These are phyloP conservation scores for Phlebopus sp. DNA, from an alignment of 1,284 basidiomycete species.

Conservation along the genomic window DNA sequence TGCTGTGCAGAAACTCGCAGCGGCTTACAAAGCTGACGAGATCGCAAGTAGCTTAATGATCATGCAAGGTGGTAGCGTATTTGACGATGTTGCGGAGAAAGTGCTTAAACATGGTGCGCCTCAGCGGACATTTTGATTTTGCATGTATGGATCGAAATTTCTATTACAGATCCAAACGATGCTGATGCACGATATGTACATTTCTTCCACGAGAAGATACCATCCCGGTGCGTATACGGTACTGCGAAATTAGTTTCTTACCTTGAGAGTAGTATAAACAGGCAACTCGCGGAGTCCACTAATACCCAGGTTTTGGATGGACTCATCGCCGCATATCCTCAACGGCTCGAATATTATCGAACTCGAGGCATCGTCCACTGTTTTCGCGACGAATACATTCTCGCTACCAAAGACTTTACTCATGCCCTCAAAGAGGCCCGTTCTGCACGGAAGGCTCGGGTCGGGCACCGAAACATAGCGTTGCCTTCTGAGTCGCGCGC, in stretches of 20 bases:
- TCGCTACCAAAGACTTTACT: slow-evolving; percentile 75
- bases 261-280: slow-evolving; percentile 31
- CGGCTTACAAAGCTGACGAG: slow-evolving; percentile 78
- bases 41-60: slow-evolving; percentile 87
- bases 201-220: slow-evolving; percentile 88
- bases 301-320: slow-evolving; percentile 70
- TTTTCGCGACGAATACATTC: slow-evolving; percentile 75
- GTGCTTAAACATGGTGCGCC: slow-evolving; percentile 66
- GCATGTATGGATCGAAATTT: slow-evolving; percentile 1
- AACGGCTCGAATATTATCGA: slow-evolving; percentile 75
- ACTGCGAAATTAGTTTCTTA: slow-evolving; percentile 12
- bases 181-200: slow-evolving; percentile 80
- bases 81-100: slow-evolving; percentile 80
- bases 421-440: slow-evolving; percentile 73
- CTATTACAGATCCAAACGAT: slow-evolving; percentile 61
- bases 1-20: slow-evolving; percentile 78
- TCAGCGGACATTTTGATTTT: background rate
- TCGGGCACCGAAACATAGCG: slow-evolving; percentile 45
- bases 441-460: slow-evolving; percentile 58
- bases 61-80: slow-evolving; percentile 85
- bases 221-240: slow-evolving; percentile 60
- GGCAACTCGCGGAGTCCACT: slow-evolving; percentile 79
- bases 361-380: slow-evolving; percentile 81
- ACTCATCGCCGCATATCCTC: slow-evolving; percentile 66
- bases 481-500: slow-evolving; percentile 40